Base-by-base conservation (phyloP, 306 rosid species). In the Cicer pinnatifidum region DNA sequence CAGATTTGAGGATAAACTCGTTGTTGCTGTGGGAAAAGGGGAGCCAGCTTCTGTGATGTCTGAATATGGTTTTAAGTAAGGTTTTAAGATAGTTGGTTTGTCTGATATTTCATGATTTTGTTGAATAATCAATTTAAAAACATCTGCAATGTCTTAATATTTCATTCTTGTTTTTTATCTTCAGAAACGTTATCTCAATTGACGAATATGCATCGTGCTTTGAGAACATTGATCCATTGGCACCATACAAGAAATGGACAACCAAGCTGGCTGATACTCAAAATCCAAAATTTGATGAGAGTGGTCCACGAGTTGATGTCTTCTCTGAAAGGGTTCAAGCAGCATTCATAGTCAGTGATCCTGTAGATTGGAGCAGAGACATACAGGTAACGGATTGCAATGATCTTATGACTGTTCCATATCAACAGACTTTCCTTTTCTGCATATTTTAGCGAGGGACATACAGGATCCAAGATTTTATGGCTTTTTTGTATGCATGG, bases 281-380 rank as follows among this genome's bases (percentile, higher is more conserved):
- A 73, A 71, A 73, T 78, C 76, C 76, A 54, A 78, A 76, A 48
- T 76, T 72, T 37, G 66, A 78, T 75, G 77, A 62, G 51, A 53
- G 69, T 16, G 35, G 69, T 68, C 47, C 72, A 35, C 83, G 56
- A 80, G 73, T 80, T 41, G 84, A 75, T 73, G 86, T 89, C 68
- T 70, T 56, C 75, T 85, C 90, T 5, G 71, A 91, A 83, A 88
- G 93, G 82, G 96, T 91, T 83, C 82, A 75, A 69, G 98, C 97
- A 7, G 92, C 82, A 19, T 93, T 93, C 77, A 6, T 93, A 28
- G 87, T 93, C 57, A 93, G 98, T 58, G 97, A 93, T 75, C 85
- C 98, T 80, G 91, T 89, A 75, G 97, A 91, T 79, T 93, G 98
- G 98, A 88, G 98, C 89, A 86, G 97, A 76, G 98, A 93, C 82